Evolutionary conservation across 192 early-diverging fungal genomes (phyloP).

Genomic region (Linderina pennispora): DNA sequence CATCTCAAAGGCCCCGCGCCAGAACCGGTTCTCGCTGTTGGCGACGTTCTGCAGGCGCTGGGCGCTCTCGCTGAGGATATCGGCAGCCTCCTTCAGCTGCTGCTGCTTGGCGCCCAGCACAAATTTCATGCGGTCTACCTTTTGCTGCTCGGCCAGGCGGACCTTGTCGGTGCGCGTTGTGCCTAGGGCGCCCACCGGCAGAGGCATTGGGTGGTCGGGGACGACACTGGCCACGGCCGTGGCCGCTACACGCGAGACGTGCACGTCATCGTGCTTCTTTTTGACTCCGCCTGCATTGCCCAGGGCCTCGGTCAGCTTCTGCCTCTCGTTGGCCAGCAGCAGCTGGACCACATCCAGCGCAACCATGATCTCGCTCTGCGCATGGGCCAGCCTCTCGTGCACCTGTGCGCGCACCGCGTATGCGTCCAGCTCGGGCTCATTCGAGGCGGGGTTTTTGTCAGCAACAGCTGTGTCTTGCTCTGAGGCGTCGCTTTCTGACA

Average conservation of each 20-base stretch:
- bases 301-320: slow-evolving; percentile 2
- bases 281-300: not conserved
- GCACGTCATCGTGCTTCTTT: slow-evolving; percentile 12
- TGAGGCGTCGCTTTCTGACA: not conserved
- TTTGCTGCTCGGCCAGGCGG: not conserved
- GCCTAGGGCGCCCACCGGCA: slow-evolving; percentile 26
- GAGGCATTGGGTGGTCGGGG: slow-evolving; percentile 3
- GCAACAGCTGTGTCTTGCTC: not conserved
- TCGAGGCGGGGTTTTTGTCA: not conserved
- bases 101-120: slow-evolving; percentile 43
- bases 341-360: slow-evolving; percentile 40
- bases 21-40: slow-evolving; percentile 21
- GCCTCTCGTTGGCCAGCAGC: slow-evolving; percentile 31
- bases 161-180: slow-evolving; percentile 13
- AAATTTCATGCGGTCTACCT: slow-evolving; percentile 21
- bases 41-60: slow-evolving; percentile 10
- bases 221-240: too few species aligned
- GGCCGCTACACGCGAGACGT: too few species aligned
- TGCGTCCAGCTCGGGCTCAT: slow-evolving; percentile 18
- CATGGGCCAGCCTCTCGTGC: slow-evolving; percentile 27
- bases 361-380: slow-evolving; percentile 41
- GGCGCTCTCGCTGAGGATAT: slow-evolving; percentile 15
- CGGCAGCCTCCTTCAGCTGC: slow-evolving; percentile 30
- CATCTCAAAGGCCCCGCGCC: slow-evolving; percentile 36
- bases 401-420: slow-evolving; percentile 26